Evolutionary conservation across 2,329 filamentous ascomycete genomes (phyloP), one percentile per base, ranked within the genome.

Genomic region (Aspergillus floridensis): DNA sequence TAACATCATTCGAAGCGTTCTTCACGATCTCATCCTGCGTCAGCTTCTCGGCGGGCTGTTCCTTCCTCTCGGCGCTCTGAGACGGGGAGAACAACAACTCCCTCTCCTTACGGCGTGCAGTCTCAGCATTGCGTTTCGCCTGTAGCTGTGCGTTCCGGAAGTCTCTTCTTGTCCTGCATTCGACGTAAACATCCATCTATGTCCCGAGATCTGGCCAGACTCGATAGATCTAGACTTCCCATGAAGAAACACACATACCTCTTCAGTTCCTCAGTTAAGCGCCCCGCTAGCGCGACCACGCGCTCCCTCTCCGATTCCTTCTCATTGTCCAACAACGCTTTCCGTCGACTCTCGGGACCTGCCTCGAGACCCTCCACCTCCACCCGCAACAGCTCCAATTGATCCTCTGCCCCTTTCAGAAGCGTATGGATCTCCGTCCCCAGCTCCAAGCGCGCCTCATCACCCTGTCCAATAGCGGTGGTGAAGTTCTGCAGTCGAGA

Each of bases 141-240:
- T 85, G 81, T 56, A 96, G 79, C 70, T 96, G 91, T 12, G 93
- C 93, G 73, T 87, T 89, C 65, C 93, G 88, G 75, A 96, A 97
- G 32, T 86, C 84, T 35, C 82, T 79, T 60, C 91, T 78, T 46
- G 84, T 82, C 62, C 83, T 86, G 47, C 10, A 49, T 46, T 21
- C 26, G 12, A n/a, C 14, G 14, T 38, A 26, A 14, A 16, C 21
- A 48, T 67, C 38, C 22, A 59, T 50, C 41, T 10, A 7, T 22
- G 4, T 29, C 26, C 26, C 7, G 26, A 29, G 3, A 29, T 29
- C 26, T 29, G 2, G 26, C 26, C 22, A 22, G 22, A 22, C 26
- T 29, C 26, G 3, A 29, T 29, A 29, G 7, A 29, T 29, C 26
- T 29, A 29, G 26, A 29, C 26, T 10, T 22, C 22, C 26, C 26